phyloP scores from a whole-genome alignment of 495 filamentous ascomycete species.

The Podospora tetraspora region DNA sequence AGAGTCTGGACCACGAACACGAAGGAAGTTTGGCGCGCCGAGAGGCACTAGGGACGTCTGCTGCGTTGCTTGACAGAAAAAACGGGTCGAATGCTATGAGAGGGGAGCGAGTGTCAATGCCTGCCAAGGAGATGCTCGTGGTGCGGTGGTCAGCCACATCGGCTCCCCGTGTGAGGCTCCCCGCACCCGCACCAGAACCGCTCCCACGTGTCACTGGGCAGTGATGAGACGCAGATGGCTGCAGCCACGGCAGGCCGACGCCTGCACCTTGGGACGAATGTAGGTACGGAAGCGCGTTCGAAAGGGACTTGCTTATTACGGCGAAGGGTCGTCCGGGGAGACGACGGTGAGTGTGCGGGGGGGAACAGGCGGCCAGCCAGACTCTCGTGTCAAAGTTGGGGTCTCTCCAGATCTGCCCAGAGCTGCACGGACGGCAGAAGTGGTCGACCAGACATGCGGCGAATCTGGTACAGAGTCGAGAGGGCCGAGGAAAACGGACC shows the following conservation, averaged over 20 bases:
- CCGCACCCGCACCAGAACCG: not conserved
- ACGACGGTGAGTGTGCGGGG: not conserved
- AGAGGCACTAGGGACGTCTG: not conserved
- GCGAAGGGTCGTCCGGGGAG: not conserved
- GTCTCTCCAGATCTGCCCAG: not conserved
- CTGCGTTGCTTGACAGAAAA: not conserved
- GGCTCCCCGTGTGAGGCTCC: not conserved
- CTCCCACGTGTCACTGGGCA: not conserved
- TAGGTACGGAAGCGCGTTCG: not conserved
- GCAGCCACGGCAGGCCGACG: not conserved
- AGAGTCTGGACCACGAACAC: not conserved
- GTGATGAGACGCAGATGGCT: not conserved
- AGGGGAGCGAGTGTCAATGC: not conserved
- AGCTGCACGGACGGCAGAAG: not conserved
- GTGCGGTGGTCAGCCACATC: not conserved
- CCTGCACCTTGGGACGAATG: constrained; percentile 3
- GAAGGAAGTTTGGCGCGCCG: not conserved
- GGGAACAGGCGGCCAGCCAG: not conserved
- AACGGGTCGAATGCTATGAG: not conserved
- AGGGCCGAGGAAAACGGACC: not conserved
- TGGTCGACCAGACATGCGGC: not conserved
- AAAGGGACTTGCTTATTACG: constrained; percentile 4
- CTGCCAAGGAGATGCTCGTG: not conserved
- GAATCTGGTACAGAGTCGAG: not conserved
- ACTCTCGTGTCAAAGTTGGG: not conserved